A percentile compares a stretch with the other conserved stretches of the same genome.
Evolutionary conservation across 805 yeast species (phyloP).

Genomic region (Metschnikowia cerradonensis): DNA sequence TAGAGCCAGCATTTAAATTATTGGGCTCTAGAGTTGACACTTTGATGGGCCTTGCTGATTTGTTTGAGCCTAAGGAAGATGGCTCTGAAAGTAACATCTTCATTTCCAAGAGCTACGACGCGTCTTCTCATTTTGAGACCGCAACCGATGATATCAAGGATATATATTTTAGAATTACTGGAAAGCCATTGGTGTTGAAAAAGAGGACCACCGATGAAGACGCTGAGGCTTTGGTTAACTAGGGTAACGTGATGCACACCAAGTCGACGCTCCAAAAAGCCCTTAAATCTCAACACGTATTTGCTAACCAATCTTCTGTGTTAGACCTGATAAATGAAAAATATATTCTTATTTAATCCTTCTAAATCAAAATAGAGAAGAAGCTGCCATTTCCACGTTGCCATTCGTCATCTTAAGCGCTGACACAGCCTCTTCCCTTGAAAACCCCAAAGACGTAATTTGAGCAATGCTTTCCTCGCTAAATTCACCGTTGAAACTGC

Average conservation of each 20-base stretch:
- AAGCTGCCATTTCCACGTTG: slow-evolving; percentile 83
- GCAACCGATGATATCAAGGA: slow-evolving; percentile 97
- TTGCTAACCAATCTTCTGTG: background rate
- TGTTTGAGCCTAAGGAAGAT: slow-evolving; percentile 81
- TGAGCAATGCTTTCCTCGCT: slow-evolving; percentile 16
- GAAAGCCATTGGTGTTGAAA: slow-evolving; percentile 85
- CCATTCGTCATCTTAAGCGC: slow-evolving; percentile 71
- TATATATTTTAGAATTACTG: slow-evolving; percentile 84
- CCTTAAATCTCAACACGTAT: background rate
- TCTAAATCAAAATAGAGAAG: slow-evolving; percentile 50
- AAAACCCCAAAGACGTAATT: slow-evolving; percentile 67
- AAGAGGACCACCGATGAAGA: slow-evolving; percentile 58
- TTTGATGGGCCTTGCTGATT: slow-evolving; percentile 89
- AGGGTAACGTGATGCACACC: background rate
- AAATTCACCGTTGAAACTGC: background rate
- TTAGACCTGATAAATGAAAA: background rate
- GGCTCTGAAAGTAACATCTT: slow-evolving; percentile 77
- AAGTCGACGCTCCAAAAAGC: background rate
- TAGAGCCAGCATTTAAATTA: slow-evolving; percentile 89
- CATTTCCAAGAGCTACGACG: slow-evolving; percentile 86
- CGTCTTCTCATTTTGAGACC: slow-evolving; percentile 91
- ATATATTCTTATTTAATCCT: background rate
- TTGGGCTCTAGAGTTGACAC: slow-evolving; percentile 78
- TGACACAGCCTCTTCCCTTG: slow-evolving; percentile 53
- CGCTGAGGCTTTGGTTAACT: slow-evolving; percentile 6